Evolutionary conservation across 331 rosid genomes (phyloP).

Genomic region (Rhamnella rubrinervis): DNA sequence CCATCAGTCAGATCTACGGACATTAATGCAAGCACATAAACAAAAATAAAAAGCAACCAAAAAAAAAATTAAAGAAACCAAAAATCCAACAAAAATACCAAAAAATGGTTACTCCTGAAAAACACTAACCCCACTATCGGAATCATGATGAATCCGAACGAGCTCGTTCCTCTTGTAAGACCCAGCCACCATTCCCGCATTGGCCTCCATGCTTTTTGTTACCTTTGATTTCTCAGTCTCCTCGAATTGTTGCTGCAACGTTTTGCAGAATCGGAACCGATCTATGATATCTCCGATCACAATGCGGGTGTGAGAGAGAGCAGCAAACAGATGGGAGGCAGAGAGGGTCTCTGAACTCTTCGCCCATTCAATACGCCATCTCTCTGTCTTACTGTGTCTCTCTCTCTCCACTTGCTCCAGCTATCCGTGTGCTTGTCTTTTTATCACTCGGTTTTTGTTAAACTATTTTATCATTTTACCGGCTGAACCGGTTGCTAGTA

Average conservation of each 20-base stretch:
- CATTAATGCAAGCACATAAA: slow-evolving; percentile 1
- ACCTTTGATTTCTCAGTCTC: slow-evolving; percentile 14
- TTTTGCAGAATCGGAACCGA: background rate
- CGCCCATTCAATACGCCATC: slow-evolving; percentile 67
- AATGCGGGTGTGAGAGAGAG: slow-evolving; percentile 4
- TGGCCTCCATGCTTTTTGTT: slow-evolving; percentile 64
- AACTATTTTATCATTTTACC: slow-evolving; percentile 18
- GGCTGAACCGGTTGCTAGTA: slow-evolving; percentile 30
- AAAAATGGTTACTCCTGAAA: background rate
- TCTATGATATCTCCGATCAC: slow-evolving; percentile 7
- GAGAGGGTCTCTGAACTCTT: slow-evolving; percentile 36
- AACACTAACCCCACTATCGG: slow-evolving; percentile 76
- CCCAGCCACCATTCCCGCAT: slow-evolving; percentile 93
- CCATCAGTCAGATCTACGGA: slow-evolving; percentile 10
- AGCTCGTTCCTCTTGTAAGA: slow-evolving; percentile 90
- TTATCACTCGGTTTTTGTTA: slow-evolving; percentile 9
- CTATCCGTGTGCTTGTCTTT: slow-evolving; percentile 26
- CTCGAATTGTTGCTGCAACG: slow-evolving; percentile 4
- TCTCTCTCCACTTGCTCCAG: slow-evolving; percentile 35
- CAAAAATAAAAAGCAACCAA: background rate
- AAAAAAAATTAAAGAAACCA: no score
- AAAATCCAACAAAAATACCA: background rate
- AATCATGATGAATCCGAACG: slow-evolving; percentile 91
- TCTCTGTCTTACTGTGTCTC: slow-evolving; percentile 20
- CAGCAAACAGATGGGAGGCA: slow-evolving; percentile 5